Conservation (phyloP, 2,329 filamentous ascomycete genomes). For the Alternaria solani region DNA sequence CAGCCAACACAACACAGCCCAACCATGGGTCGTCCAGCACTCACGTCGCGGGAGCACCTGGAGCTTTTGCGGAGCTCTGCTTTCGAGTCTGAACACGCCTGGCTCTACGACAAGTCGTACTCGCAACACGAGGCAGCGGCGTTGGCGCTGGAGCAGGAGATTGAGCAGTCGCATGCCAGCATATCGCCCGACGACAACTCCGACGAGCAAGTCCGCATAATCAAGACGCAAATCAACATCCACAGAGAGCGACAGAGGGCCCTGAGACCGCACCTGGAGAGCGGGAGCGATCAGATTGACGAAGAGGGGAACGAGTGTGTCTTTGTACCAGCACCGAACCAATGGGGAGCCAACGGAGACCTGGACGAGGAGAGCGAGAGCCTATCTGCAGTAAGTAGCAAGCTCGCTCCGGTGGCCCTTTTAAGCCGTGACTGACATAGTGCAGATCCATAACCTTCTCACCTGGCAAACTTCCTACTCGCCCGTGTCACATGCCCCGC, state of each 20-base stretch:
- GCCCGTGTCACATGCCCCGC: conserved; percentile 43
- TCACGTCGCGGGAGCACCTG: conserved; percentile 42
- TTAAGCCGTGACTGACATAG: conserved; percentile 12
- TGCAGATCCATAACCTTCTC: conserved; percentile 47
- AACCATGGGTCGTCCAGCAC: conserved; percentile 36
- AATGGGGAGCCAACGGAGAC: conserved; percentile 50
- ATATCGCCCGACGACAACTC: conserved; percentile 49
- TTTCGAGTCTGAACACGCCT: conserved; percentile 50
- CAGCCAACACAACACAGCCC: conserved; percentile 14
- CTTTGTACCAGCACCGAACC: conserved; percentile 49
- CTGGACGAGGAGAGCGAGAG: conserved; percentile 50
- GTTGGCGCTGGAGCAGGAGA: conserved; percentile 44
- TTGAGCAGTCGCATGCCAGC: conserved; percentile 42
- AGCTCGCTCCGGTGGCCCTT: neutral
- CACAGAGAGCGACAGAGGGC: conserved; percentile 47
- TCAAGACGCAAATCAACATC: conserved; percentile 47
- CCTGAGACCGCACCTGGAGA: conserved; percentile 47
- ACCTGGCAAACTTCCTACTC: conserved; percentile 49
- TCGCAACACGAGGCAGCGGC: conserved; percentile 48
- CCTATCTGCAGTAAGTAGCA: conserved; percentile 42
- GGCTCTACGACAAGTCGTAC: conserved; percentile 49
- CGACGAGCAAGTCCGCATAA: conserved; percentile 46
- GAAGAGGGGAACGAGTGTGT: conserved; percentile 49
- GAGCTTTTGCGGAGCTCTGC: conserved; percentile 48
- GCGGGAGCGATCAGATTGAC: conserved; percentile 46